Percentiles rank a stretch among this genome's conserved stretches.
These are phyloP conservation scores for Sporothrix dimorphospora DNA, from an alignment of 2,329 filamentous ascomycete genomes.

Conservation along the genomic window DNA sequence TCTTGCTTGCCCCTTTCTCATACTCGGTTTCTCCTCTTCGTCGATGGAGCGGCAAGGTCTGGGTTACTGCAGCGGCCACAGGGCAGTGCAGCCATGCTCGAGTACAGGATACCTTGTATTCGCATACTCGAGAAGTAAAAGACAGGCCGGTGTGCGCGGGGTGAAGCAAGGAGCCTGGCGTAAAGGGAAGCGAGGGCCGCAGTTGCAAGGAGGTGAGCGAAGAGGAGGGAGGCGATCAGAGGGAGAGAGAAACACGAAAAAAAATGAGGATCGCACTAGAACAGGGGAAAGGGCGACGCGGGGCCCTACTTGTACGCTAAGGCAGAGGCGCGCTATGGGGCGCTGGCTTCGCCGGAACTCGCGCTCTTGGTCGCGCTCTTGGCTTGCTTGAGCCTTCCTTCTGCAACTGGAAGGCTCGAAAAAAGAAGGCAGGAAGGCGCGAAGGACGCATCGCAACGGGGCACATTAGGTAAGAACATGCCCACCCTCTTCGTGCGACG, in stretches of 20 bases:
- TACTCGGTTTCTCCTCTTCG: neutral
- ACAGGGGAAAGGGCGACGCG: neutral
- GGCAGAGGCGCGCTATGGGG: conserved; percentile 6
- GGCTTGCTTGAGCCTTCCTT: neutral
- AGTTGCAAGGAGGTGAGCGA: neutral
- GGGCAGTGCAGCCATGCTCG: neutral
- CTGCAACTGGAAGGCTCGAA: neutral
- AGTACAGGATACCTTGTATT: neutral
- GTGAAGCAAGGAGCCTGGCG: conserved; percentile 6
- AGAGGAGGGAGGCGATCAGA: neutral
- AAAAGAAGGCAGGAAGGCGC: conserved; percentile 1
- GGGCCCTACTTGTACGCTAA: neutral
- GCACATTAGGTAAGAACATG: conserved; percentile 6
- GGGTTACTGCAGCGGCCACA: neutral
- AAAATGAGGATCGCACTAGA: neutral
- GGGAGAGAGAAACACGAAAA: neutral
- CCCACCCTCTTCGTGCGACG: neutral
- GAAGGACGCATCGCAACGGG: neutral
- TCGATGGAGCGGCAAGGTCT: neutral
- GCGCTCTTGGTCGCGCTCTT: neutral
- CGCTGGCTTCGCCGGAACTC: neutral
- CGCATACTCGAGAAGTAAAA: neutral
- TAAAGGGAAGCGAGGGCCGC: neutral
- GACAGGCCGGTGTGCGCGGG: neutral
- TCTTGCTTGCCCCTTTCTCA: neutral